Evolutionary conservation across 2,329 filamentous ascomycete species (phyloP).

Genomic region (Microcyclospora tardicrescens): DNA sequence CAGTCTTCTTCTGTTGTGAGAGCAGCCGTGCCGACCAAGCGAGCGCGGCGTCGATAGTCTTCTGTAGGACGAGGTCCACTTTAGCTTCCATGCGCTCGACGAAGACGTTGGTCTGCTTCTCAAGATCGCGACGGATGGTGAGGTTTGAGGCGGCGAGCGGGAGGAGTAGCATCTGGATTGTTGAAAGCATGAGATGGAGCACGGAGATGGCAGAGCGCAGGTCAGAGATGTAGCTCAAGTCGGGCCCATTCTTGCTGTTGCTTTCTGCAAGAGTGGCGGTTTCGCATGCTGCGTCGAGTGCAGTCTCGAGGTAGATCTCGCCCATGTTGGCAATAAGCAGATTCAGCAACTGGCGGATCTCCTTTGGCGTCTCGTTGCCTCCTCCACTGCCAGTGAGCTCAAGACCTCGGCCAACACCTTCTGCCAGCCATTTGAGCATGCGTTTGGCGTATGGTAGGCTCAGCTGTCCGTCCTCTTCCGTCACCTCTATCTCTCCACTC

Average conservation of each 20-base stretch:
- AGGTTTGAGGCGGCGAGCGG: slow-evolving; percentile 81
- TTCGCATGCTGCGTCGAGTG: slow-evolving; percentile 58
- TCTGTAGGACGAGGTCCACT: slow-evolving; percentile 57
- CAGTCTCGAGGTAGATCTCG: slow-evolving; percentile 59
- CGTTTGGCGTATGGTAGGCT: slow-evolving; percentile 83
- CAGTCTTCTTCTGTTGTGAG: slow-evolving; percentile 67
- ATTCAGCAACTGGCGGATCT: slow-evolving; percentile 73
- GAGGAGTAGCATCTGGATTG: slow-evolving; percentile 79
- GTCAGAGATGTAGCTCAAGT: slow-evolving; percentile 68
- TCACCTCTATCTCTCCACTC: slow-evolving; percentile 67
- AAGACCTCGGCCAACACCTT: slow-evolving; percentile 79
- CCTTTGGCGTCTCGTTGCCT: slow-evolving; percentile 79
- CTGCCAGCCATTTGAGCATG: slow-evolving; percentile 95
- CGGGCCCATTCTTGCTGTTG: slow-evolving; percentile 63
- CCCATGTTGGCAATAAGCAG: slow-evolving; percentile 80
- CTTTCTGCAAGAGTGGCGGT: slow-evolving; percentile 64
- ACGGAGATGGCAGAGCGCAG: slow-evolving; percentile 76
- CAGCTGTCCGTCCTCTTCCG: slow-evolving; percentile 75
- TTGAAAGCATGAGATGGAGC: slow-evolving; percentile 84
- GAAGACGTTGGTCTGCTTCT: slow-evolving; percentile 62
- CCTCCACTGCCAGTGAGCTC: slow-evolving; percentile 57
- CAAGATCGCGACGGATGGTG: slow-evolving; percentile 79
- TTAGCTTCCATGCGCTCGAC: slow-evolving; percentile 75
- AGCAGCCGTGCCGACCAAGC: slow-evolving; percentile 66
- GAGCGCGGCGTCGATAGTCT: slow-evolving; percentile 57